These are phyloP conservation scores for Stropharia rugosoannulata DNA, from an alignment of 768 basidiomycete species.

Conservation along the genomic window DNA sequence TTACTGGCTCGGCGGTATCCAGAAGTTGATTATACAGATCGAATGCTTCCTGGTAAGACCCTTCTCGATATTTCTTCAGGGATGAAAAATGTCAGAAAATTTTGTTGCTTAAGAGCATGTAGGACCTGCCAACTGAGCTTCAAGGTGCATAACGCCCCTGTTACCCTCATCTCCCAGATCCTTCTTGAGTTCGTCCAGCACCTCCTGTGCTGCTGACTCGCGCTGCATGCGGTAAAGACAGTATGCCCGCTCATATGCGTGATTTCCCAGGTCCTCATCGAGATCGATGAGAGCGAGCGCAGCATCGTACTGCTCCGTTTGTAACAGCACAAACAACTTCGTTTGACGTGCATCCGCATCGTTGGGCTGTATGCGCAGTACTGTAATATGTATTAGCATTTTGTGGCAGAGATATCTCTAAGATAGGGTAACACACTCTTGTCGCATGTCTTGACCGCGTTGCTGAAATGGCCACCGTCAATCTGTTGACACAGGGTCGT, in stretches of 20 bases:
- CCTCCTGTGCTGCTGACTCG: slow-evolving; percentile 61
- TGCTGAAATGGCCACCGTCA: slow-evolving; percentile 83
- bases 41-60: slow-evolving; percentile 69
- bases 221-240: slow-evolving; percentile 82
- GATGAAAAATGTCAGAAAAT: neutral
- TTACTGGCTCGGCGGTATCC: slow-evolving; percentile 73
- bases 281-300: slow-evolving; percentile 63
- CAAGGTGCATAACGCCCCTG: slow-evolving; percentile 73
- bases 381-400: slow-evolving; percentile 35
- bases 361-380: slow-evolving; percentile 63
- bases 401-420: neutral
- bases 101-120: neutral
- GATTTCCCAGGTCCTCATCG: slow-evolving; percentile 22
- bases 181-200: slow-evolving; percentile 50
- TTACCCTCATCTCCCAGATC: slow-evolving; percentile 41
- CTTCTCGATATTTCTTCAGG: slow-evolving; percentile 72
- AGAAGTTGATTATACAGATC: slow-evolving; percentile 81
- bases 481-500: slow-evolving; percentile 84
- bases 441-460: slow-evolving; percentile 90
- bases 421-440: slow-evolving; percentile 60
- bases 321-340: slow-evolving; percentile 84
- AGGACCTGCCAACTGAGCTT: slow-evolving; percentile 80
- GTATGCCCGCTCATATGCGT: slow-evolving; percentile 75
- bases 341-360: slow-evolving; percentile 78
- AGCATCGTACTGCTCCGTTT: slow-evolving; percentile 76